Conservation (phyloP, 352 stramenopile species). For the Phytophthora pluvialis region DNA sequence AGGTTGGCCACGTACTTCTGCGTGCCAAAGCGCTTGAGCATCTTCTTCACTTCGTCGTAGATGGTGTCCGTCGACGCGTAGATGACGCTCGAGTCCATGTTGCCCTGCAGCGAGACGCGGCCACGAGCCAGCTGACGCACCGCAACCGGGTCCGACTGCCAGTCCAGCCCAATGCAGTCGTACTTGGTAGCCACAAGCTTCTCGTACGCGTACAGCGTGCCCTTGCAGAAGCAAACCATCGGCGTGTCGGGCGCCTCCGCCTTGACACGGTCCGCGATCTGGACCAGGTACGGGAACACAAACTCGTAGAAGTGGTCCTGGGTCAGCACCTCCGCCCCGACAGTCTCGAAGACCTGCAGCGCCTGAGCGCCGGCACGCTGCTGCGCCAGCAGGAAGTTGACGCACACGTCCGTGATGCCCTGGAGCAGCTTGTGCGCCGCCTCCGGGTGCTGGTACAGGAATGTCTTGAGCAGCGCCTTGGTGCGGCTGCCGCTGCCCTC, state of each 20-base stretch:
- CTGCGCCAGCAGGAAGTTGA: slow-evolving; percentile 96
- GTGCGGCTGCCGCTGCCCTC: slow-evolving; percentile 97
- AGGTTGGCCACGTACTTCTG: slow-evolving; percentile 98
- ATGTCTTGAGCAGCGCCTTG: slow-evolving; percentile 94
- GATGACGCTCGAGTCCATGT: slow-evolving; percentile 92
- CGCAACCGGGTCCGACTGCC: slow-evolving; percentile 92
- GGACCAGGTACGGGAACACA: slow-evolving; percentile 92
- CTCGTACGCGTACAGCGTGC: slow-evolving; percentile 81
- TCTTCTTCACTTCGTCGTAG: slow-evolving; percentile 89
- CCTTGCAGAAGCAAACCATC: slow-evolving; percentile 89
- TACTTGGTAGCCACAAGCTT: slow-evolving; percentile 85
- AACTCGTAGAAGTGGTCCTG: slow-evolving; percentile 96
- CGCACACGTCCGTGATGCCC: slow-evolving; percentile 94
- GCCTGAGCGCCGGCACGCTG: slow-evolving; percentile 95
- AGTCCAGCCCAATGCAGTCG: slow-evolving; percentile 95
- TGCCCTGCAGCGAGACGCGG: slow-evolving; percentile 90
- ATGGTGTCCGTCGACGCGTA: slow-evolving; percentile 90
- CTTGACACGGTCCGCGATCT: slow-evolving; percentile 85
- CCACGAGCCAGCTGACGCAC: slow-evolving; percentile 82
- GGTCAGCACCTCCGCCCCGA: slow-evolving; percentile 94
- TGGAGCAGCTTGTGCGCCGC: slow-evolving; percentile 93
- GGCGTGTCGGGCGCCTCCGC: slow-evolving; percentile 65
- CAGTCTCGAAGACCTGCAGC: slow-evolving; percentile 97
- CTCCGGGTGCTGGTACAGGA: slow-evolving; percentile 93
- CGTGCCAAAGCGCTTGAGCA: slow-evolving; percentile 95